Evolutionary conservation across 768 basidiomycete genomes (phyloP).

Genomic region (Amanita inopinata): DNA sequence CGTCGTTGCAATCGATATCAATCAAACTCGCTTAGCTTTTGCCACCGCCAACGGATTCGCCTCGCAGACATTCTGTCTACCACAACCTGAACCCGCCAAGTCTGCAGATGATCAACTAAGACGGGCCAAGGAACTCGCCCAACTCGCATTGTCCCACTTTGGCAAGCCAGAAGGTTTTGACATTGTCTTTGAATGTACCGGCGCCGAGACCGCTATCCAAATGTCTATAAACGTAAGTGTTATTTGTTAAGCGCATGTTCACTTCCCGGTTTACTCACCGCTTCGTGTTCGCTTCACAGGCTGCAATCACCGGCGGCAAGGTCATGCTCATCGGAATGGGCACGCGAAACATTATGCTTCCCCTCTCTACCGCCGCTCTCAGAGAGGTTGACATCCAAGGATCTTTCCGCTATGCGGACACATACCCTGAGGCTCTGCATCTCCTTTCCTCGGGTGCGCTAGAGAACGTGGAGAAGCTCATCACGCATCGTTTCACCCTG

Average conservation of each 20-base stretch:
- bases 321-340: constrained; percentile 98
- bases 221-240: constrained; percentile 78
- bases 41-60: constrained; percentile 71
- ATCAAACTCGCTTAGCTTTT: constrained; percentile 70
- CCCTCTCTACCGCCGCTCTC: constrained; percentile 72
- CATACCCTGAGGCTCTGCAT: constrained; percentile 77
- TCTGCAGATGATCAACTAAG: constrained; percentile 47
- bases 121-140: constrained; percentile 48
- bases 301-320: constrained; percentile 76
- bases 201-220: constrained; percentile 86
- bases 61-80: constrained; percentile 58
- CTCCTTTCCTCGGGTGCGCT: constrained; percentile 65
- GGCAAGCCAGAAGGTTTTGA: constrained; percentile 73
- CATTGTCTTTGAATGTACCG: constrained; percentile 91
- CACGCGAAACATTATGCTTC: constrained; percentile 68
- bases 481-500: constrained; percentile 70
- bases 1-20: constrained; percentile 80
- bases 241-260: constrained; percentile 3
- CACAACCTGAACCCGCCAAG: constrained; percentile 36
- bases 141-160: constrained; percentile 44
- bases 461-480: constrained; percentile 56
- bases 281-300: constrained; percentile 32
- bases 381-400: constrained; percentile 92
- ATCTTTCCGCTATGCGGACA: constrained; percentile 86
- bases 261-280: neutral